Base-by-base conservation (phyloP, 2,329 filamentous ascomycete species). In the Capronia americana region DNA sequence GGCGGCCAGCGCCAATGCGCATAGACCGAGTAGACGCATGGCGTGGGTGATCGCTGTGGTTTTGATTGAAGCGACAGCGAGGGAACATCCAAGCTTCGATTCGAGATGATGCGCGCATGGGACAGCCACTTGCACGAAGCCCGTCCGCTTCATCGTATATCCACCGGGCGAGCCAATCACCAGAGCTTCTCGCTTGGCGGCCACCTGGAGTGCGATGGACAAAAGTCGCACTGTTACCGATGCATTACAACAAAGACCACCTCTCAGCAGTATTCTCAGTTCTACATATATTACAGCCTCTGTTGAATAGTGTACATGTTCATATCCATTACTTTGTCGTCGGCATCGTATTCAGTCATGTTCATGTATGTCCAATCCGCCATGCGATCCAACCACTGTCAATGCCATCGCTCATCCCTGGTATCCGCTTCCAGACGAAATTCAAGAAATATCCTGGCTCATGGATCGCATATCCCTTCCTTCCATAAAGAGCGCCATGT, bases 401-500 rank as follows among this genome's bases (percentile, higher is more conserved):
- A n/a, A 44, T 20, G 17, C 38, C 14, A n/a, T n/a, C 14, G 8
- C 38, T 44, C 38, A n/a, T 17, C 17, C 38, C 38, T n/a, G 32
- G 10, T 12, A 34, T 34, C 32, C 10, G 32, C 32, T 34, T 34
- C 32, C 44, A 48, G 17, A 11, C 12, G 48, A 26, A 10, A 51
- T 28, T 20, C 55, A 46, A 14, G 7, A 46, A 44, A 32, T 23
- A 46, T 38, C 53, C 53, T n/a, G 28, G 17, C 28, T 46, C n/a
- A 46, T 24, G 12, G 14, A 34, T 66, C 65, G 61, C 24, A 7
- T 26, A 30, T 32, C 54, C n/a, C 57, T 54, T 41, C 63, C 44
- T 54, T 71, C 69, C 57, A 73, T 28, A 28, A 66, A 32, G 23
- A 56, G 41, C 51, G 69, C 76, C 50, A 77, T 73, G 53, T 67